Evolutionary conservation across 768 basidiomycete genomes (phyloP).

Genomic region (Lentinula detonsa): DNA sequence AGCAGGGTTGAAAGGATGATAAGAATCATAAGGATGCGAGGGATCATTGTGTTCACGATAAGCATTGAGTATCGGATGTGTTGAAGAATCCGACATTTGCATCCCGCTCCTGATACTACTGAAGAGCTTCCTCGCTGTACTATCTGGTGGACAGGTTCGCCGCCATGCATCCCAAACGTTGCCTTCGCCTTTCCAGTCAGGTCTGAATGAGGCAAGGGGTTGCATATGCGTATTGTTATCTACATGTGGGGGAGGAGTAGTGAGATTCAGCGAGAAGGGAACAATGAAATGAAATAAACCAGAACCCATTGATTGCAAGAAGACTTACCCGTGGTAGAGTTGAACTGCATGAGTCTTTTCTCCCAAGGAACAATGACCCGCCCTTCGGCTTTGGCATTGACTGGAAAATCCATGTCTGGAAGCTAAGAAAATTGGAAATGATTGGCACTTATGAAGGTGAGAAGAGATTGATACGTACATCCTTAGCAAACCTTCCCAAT

Average conservation of each 20-base stretch:
- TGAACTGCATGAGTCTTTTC: conserved; percentile 14
- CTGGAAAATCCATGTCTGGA: conserved; percentile 91
- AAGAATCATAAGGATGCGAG: background rate
- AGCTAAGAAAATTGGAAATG: conserved; percentile 20
- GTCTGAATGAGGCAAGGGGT: conserved; percentile 42
- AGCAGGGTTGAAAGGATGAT: background rate
- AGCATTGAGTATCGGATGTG: background rate
- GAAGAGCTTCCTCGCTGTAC: conserved; percentile 79
- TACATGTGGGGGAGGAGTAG: background rate
- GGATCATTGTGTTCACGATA: background rate
- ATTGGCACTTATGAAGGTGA: background rate
- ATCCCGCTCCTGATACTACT: background rate
- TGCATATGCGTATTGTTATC: background rate
- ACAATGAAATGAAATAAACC: no score
- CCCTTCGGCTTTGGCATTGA: conserved; percentile 92
- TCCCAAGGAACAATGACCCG: conserved; percentile 94
- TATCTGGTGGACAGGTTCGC: conserved; percentile 75
- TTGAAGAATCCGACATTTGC: background rate
- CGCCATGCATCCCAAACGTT: conserved; percentile 94
- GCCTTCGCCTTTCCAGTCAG: conserved; percentile 83
- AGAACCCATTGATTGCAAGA: no score
- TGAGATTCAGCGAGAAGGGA: no score
- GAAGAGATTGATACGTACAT: background rate
- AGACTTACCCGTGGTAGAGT: no score
- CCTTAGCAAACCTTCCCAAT: conserved; percentile 39